Evolutionary conservation across 495 filamentous ascomycete genomes (phyloP).

Genomic region (Darksidea phi): DNA sequence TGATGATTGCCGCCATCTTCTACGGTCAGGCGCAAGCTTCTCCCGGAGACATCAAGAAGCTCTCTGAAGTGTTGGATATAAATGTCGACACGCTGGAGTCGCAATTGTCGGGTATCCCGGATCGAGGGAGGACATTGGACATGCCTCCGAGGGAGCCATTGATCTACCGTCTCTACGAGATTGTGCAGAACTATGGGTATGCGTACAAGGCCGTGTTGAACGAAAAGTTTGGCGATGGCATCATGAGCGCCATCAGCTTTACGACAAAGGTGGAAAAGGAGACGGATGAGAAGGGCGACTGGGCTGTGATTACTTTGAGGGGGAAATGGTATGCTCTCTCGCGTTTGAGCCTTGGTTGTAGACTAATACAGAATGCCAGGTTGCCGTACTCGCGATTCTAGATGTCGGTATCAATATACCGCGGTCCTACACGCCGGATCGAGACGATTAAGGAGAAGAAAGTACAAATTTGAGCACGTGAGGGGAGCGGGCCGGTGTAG

Average conservation of each 20-base stretch:
- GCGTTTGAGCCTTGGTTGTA: background rate
- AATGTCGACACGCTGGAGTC: slow-evolving; percentile 55
- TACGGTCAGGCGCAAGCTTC: slow-evolving; percentile 88
- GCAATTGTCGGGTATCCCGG: slow-evolving; percentile 71
- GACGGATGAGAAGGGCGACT: slow-evolving; percentile 77
- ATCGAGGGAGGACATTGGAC: slow-evolving; percentile 77
- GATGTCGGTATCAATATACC: no score
- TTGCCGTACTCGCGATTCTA: slow-evolving; percentile 46
- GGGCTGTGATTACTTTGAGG: slow-evolving; percentile 87
- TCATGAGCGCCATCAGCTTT: slow-evolving; percentile 97
- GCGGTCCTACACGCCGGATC: no score
- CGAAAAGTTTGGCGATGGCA: slow-evolving; percentile 98
- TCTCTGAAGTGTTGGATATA: slow-evolving; percentile 67
- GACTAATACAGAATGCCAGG: slow-evolving; percentile 28
- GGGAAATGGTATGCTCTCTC: slow-evolving; percentile 78
- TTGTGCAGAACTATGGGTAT: slow-evolving; percentile 97
- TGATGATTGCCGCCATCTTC: slow-evolving; percentile 88
- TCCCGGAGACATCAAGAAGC: slow-evolving; percentile 69
- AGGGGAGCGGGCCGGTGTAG: background rate
- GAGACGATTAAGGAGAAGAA: no score
- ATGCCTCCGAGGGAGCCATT: slow-evolving; percentile 95
- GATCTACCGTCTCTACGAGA: slow-evolving; percentile 93
- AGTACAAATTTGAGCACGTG: no score
- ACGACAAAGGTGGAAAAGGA: slow-evolving; percentile 95
- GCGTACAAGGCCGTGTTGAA: slow-evolving; percentile 96